Evolutionary conservation across 2,329 filamentous ascomycete genomes (phyloP), one percentile per base, ranked within the genome.

Genomic region (Cryphonectria japonica): DNA sequence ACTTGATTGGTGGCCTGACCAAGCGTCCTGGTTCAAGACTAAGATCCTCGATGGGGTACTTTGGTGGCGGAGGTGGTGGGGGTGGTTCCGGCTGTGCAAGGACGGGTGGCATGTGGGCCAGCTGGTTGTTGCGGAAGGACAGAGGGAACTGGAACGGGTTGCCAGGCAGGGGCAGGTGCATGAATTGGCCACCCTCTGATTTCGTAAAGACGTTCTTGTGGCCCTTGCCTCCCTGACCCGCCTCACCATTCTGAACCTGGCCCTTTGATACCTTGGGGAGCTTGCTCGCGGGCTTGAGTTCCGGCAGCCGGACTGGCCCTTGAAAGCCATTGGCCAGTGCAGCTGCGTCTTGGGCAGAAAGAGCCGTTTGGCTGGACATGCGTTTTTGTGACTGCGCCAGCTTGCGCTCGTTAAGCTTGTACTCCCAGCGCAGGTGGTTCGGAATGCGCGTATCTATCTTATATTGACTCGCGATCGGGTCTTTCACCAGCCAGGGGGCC

Each of bases 401-500:
- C 79, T 94, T 95, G 75, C 93, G 89, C 79, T 95, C 92, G 46
- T 91, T 88, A 16, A 92, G 84, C 79, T 93, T 95, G 74, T 88
- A 93, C 74, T 95, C 94, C 78, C 97, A 91, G 68, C 91, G 91
- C 22, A 97, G 85, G 77, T 97, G 92, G 67, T 90, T 87, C 8
- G 96, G 96, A 16, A 98, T 89, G 68, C 93, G 90, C n/a, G 90
- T 94, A 73, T 94, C 91, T 73, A 99, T 96, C 73, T 93, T 91
- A 80, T 96, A 97, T 73, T 91, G 87, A 62, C 89, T 89, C 0
- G 96, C 96, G 71, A 97, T 90, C 68, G 94, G 91, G 50, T 92
- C 88, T 82, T 97, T 98, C 26, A 98, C 95, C 69, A 97, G 84
- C 96, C 96, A 99, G 0, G 96, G 95, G 0, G 96, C 96, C n/a